Base-by-base conservation (phyloP, 257 asterid species). In the Linaria vulgaris region DNA sequence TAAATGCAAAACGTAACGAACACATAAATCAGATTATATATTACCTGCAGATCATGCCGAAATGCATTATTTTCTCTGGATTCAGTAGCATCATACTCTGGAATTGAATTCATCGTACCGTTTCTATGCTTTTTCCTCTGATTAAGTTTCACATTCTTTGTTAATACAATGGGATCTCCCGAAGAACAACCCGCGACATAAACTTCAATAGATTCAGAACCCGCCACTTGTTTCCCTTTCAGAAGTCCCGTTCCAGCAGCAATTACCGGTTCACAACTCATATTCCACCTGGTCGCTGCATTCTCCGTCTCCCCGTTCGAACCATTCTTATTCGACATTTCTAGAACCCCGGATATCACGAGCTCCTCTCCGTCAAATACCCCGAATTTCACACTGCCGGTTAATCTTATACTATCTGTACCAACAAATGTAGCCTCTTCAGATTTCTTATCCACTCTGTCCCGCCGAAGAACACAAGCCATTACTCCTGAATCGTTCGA, bases 391-490 rank as follows among this genome's bases (percentile, higher is more conserved):
- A 85, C 88, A 69, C 82, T 83, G 51, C 87, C 89, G 0, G 92
- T 86, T 58, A 85, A 66, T 60, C 89, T 82, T 59, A 88, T 58
- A 72, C 91, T 69, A 63, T 85, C 87, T 0, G 98, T 92, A 77
- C 94, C 77, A 21, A 92, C 95, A 79, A 85, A 92, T n/a, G 95
- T 92, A 16, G 91, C 94, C 75, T 92, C 97, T 66, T 92, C 95
- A 0, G 96, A 81, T 86, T 78, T 83, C 84, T 78, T 85, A 73
- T 88, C 98, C 20, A 82, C 82, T 10, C 95, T 68, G 13, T 87
- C 95, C 46, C 94, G 78, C 41, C 97, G 72, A 60, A 88, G 95
- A 73, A 75, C n/a, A 22, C 88, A 88, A 15, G 91, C 75, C 16
- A 74, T 73, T n/a, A 91, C 94, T 67, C 83, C 84, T 0, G 88